phyloP scores from a whole-genome alignment of 345 rosid genomes.

The Laguncularia racemosa region DNA sequence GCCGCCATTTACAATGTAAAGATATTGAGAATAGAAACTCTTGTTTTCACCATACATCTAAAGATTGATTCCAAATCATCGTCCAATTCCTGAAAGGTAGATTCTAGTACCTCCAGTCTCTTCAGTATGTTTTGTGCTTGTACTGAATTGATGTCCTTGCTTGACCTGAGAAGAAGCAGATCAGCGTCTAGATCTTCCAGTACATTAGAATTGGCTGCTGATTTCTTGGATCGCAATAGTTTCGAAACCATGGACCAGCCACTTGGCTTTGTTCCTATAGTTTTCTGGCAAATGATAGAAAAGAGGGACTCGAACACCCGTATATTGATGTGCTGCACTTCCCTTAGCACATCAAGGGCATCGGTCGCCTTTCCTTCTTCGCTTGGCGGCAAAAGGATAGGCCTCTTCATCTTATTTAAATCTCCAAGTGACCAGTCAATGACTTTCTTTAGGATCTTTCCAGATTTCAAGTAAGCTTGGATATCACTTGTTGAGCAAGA shows the following conservation, averaged over 20 bases:
- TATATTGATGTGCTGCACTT: constrained; percentile 5
- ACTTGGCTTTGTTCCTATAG: not conserved
- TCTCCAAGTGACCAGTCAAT: not conserved
- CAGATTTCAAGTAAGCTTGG: constrained; percentile 1
- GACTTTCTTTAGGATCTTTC: constrained; percentile 10
- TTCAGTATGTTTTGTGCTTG: constrained; percentile 3
- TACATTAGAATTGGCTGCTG: not conserved
- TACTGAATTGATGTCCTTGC: not conserved
- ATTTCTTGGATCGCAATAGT: constrained; percentile 2
- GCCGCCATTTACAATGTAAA: not conserved
- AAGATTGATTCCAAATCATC: constrained; percentile 4
- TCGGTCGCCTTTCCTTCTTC: not conserved
- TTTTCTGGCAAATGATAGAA: constrained; percentile 5
- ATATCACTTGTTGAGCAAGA: constrained; percentile 6
- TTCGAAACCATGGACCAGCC: constrained; percentile 13
- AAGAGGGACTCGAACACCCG: constrained; percentile 8
- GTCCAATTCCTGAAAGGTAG: not conserved
- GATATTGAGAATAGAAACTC: constrained; percentile 10
- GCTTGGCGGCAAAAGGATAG: too few relatives aligned
- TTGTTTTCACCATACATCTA: constrained; percentile 9
- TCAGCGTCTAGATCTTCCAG: constrained; percentile 4
- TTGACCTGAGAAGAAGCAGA: constrained; percentile 4
- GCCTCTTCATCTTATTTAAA: constrained; percentile 1
- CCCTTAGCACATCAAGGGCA: constrained; percentile 2
- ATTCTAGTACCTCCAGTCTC: constrained; percentile 3